Conservation (phyloP, 2,329 filamentous ascomycete genomes). For the Remersonia thermophila region DNA sequence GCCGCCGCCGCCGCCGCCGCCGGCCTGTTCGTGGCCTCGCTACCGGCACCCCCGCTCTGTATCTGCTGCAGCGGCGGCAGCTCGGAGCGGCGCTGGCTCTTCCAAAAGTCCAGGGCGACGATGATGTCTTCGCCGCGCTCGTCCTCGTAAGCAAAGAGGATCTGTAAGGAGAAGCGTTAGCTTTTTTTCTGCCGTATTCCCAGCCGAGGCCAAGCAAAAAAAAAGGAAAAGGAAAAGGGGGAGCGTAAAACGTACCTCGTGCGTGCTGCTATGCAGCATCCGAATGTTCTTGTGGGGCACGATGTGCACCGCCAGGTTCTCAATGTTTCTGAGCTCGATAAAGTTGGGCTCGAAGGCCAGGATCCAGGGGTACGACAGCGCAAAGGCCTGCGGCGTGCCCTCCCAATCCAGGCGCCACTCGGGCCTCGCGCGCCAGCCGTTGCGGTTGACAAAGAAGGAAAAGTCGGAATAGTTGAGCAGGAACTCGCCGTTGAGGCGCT, state of each 20-base stretch:
- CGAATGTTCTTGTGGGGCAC: slow-evolving; percentile 93
- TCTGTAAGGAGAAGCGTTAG: slow-evolving; percentile 40
- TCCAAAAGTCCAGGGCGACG: slow-evolving; percentile 95
- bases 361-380: slow-evolving; percentile 92
- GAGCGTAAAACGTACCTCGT: slow-evolving; percentile 59
- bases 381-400: slow-evolving; percentile 81
- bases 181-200: too few relatives aligned
- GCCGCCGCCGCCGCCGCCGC: too few relatives aligned
- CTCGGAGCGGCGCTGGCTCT: slow-evolving; percentile 38
- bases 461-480: slow-evolving; percentile 97
- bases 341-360: slow-evolving; percentile 95
- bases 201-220: too few relatives aligned
- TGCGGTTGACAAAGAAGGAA: slow-evolving; percentile 97
- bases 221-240: too few relatives aligned
- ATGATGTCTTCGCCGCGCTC: slow-evolving; percentile 88
- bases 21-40: too few relatives aligned
- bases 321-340: slow-evolving; percentile 90
- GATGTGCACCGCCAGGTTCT: slow-evolving; percentile 89
- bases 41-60: too few relatives aligned
- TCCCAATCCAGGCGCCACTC: slow-evolving; percentile 99
- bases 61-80: too few relatives aligned
- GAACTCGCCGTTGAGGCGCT: slow-evolving; percentile 93
- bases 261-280: slow-evolving; percentile 92
- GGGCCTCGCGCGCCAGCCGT: slow-evolving; percentile 88
- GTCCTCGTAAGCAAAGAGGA: slow-evolving; percentile 94